A percentile compares a stretch with the other conserved stretches of the same genome.
Evolutionary conservation across 2,329 filamentous ascomycete genomes (phyloP).

Genomic region (Penicillium aurantiogriseum): DNA sequence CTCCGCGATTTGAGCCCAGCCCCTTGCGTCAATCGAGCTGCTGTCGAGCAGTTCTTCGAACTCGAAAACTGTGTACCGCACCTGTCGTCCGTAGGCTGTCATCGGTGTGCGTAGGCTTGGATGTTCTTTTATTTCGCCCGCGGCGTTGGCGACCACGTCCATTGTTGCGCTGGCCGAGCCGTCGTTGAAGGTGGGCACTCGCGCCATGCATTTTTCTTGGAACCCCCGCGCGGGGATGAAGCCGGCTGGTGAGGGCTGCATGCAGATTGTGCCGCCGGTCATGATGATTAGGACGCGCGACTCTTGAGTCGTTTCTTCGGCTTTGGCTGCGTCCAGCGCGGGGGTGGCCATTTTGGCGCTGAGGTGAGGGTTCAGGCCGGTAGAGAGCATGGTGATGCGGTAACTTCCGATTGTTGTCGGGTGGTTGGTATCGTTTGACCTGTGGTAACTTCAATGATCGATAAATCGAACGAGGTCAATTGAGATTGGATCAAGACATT

Average conservation of each 20-base stretch:
- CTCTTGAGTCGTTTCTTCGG: constrained; percentile 55
- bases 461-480: neutral
- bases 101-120: constrained; percentile 74
- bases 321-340: constrained; percentile 21
- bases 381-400: constrained; percentile 1
- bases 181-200: constrained; percentile 83
- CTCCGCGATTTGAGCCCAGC: constrained; percentile 80
- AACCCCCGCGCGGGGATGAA: constrained; percentile 79
- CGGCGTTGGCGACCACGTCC: constrained; percentile 54
- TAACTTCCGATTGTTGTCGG: neutral
- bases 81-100: constrained; percentile 74
- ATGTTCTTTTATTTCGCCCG: constrained; percentile 52
- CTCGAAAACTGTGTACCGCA: constrained; percentile 81
- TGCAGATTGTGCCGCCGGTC: constrained; percentile 80
- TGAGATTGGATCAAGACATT: constrained; percentile 1
- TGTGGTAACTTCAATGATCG: neutral
- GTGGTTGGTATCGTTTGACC: neutral
- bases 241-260: constrained; percentile 77
- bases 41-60: constrained; percentile 84
- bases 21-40: constrained; percentile 80
- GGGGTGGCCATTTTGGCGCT: constrained; percentile 25
- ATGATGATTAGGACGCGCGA: constrained; percentile 85
- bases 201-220: constrained; percentile 76
- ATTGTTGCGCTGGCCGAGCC: constrained; percentile 57
- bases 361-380: neutral